Evolutionary conservation across 73 alveolate genomes (phyloP).

Genomic region (Halteria grandinella): DNA sequence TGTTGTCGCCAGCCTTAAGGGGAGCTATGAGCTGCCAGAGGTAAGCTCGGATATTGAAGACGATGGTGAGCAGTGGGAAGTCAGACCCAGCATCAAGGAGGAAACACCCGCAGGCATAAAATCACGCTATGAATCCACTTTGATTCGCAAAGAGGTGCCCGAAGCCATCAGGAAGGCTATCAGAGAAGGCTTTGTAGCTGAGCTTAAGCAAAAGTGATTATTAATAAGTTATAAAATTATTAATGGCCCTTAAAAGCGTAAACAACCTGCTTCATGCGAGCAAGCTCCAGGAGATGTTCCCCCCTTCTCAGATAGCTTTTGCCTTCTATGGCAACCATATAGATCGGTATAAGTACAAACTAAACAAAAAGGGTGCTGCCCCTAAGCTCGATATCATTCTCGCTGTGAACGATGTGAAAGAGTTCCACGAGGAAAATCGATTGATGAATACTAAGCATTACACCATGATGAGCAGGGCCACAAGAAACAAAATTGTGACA

Average conservation of each 20-base stretch:
- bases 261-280: too few relatives aligned
- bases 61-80: slow-evolving; percentile 60
- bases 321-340: slow-evolving; percentile 45
- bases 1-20: slow-evolving; percentile 36
- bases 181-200: slow-evolving; percentile 33
- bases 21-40: slow-evolving; percentile 66
- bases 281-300: too few relatives aligned
- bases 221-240: neutral
- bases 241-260: neutral
- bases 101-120: slow-evolving; percentile 19
- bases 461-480: slow-evolving; percentile 36
- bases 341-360: slow-evolving; percentile 4
- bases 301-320: too few relatives aligned
- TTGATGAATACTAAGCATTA: slow-evolving; percentile 55
- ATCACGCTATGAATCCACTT: slow-evolving; percentile 13
- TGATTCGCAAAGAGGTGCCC: slow-evolving; percentile 27
- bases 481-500: slow-evolving; percentile 22
- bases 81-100: slow-evolving; percentile 19
- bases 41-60: slow-evolving; percentile 51
- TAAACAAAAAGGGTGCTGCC: neutral
- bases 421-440: slow-evolving; percentile 57
- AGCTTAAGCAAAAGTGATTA: slow-evolving; percentile 20
- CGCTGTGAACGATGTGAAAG: slow-evolving; percentile 61
- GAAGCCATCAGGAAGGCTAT: slow-evolving; percentile 42
- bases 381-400: slow-evolving; percentile 50